phyloP scores from a whole-genome alignment of 352 stramenopile genomes.

The Phytopythium aichiense region DNA sequence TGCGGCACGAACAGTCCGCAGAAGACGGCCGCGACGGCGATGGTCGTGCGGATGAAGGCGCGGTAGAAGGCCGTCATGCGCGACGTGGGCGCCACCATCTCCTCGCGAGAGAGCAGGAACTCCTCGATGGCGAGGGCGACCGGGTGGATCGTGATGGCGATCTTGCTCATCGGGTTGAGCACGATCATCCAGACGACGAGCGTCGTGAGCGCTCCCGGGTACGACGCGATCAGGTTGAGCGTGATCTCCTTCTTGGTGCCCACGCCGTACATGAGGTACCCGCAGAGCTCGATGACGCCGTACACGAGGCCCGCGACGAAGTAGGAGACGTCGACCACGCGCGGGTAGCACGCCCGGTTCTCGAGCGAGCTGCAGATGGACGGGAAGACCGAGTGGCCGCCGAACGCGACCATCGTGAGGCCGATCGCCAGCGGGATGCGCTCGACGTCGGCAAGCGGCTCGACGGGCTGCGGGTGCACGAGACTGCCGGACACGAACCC shows the following conservation, averaged over 20 bases:
- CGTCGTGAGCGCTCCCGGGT: constrained; percentile 50
- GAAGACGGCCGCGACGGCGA: constrained; percentile 50
- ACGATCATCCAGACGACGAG: constrained; percentile 80
- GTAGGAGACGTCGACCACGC: constrained; percentile 73
- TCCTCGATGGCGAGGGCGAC: constrained; percentile 75
- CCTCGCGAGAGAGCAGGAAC: constrained; percentile 45
- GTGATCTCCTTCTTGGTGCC: constrained; percentile 85
- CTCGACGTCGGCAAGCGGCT: constrained; percentile 59
- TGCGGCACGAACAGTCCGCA: constrained; percentile 75
- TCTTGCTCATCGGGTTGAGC: constrained; percentile 87
- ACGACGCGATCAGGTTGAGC: constrained; percentile 72
- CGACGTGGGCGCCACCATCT: constrained; percentile 30
- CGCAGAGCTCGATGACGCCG: constrained; percentile 61
- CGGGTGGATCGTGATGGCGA: constrained; percentile 80
- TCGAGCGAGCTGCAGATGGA: constrained; percentile 86
- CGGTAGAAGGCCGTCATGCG: constrained; percentile 43
- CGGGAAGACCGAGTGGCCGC: constrained; percentile 85
- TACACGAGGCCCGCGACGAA: constrained; percentile 70
- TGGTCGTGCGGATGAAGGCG: constrained; percentile 55
- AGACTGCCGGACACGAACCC: constrained; percentile 54
- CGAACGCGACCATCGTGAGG: constrained; percentile 85
- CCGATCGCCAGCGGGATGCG: constrained; percentile 77
- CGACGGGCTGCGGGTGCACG: constrained; percentile 47
- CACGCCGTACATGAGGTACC: constrained; percentile 82
- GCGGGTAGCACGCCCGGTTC: constrained; percentile 54